Evolutionary conservation across 148 eudicot species (phyloP).

Genomic region (Hydrangea macrophylla): DNA sequence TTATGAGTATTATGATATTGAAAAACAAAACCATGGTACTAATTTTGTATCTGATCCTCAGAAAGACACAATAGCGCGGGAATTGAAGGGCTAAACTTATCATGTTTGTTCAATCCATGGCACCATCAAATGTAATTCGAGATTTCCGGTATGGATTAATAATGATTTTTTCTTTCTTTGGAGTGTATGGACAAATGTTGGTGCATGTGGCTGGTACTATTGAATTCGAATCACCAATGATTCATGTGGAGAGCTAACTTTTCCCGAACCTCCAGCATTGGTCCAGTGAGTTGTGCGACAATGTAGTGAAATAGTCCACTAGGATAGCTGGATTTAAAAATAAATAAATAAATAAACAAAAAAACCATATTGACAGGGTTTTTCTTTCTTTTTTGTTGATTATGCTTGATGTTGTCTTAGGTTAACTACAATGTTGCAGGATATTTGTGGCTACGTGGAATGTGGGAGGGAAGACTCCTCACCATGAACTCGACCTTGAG

Average conservation of each 20-base stretch:
- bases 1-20: not conserved
- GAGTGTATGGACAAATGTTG: too few species aligned
- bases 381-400: not conserved
- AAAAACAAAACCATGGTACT: conserved; percentile 7
- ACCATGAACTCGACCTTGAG: conserved; percentile 52
- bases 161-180: too few species aligned
- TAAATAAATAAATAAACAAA: too few species aligned
- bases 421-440: conserved; percentile 33
- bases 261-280: too few species aligned
- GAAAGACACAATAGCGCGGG: conserved; percentile 48
- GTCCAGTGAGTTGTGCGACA: too few species aligned
- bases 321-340: too few species aligned
- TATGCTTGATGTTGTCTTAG: not conserved
- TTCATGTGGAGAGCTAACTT: too few species aligned
- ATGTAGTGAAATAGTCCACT: too few species aligned
- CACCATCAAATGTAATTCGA: conserved; percentile 41
- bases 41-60: conserved; percentile 29
- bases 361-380: not conserved
- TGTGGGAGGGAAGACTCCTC: conserved; percentile 84
- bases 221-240: too few species aligned
- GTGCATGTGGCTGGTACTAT: too few species aligned
- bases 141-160: conserved; percentile 48
- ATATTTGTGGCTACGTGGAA: conserved; percentile 86
- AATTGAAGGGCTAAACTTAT: conserved; percentile 63
- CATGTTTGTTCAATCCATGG: conserved; percentile 50